Percentiles rank a stretch among this genome's conserved stretches.
These are phyloP conservation scores for Calocera viscosa DNA, from an alignment of 768 basidiomycete species.

Conservation along the genomic window DNA sequence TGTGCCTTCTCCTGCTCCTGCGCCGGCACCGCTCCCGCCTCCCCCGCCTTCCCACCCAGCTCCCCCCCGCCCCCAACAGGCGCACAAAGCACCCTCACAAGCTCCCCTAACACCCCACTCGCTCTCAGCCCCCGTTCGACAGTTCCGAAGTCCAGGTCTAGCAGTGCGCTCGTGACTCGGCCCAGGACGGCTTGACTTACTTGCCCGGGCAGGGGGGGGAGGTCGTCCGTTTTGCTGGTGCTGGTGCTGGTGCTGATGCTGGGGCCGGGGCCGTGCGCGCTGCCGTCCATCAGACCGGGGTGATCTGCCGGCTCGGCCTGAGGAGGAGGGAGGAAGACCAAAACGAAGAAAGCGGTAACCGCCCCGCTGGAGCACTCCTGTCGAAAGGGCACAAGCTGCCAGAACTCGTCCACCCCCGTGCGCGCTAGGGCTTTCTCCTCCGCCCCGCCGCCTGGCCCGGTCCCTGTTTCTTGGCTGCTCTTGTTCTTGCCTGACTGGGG, in stretches of 20 bases:
- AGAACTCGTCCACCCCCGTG: slow-evolving; percentile 58
- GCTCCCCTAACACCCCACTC: slow-evolving; percentile 55
- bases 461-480: slow-evolving; percentile 27
- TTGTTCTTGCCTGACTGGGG: slow-evolving; percentile 17
- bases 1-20: not conserved
- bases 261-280: slow-evolving; percentile 28
- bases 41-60: not conserved
- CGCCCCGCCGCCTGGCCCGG: slow-evolving; percentile 31
- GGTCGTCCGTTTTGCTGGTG: not conserved
- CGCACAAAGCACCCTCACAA: slow-evolving; percentile 15
- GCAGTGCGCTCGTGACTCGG: slow-evolving; percentile 54
- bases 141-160: slow-evolving; percentile 69
- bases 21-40: not conserved
- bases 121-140: slow-evolving; percentile 49
- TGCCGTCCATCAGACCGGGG: too few relatives aligned
- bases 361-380: slow-evolving; percentile 89
- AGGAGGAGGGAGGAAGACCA: slow-evolving; percentile 27
- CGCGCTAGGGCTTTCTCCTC: slow-evolving; percentile 34
- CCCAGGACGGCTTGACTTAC: slow-evolving; percentile 55
- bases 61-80: not conserved
- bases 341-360: slow-evolving; percentile 86
- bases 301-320: too few relatives aligned
- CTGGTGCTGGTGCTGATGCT: not conserved
- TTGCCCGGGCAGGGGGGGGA: slow-evolving; percentile 22
- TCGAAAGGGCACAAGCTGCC: slow-evolving; percentile 93